Conservation (phyloP, 768 basidiomycete genomes). For the Tricholoma terreum region DNA sequence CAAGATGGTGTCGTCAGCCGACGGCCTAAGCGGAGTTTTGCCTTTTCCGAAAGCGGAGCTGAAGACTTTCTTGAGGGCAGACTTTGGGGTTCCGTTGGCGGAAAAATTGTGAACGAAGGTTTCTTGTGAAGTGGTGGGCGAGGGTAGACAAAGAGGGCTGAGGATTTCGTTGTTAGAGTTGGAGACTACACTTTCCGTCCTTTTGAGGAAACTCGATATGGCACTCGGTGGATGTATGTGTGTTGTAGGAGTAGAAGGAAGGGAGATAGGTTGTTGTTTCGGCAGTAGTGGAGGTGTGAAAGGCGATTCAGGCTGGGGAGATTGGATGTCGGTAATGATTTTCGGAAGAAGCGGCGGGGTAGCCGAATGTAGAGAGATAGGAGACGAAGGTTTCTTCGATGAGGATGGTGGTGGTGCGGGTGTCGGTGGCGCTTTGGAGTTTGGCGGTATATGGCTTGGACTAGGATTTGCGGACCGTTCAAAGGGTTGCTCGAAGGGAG, state of each 20-base stretch:
- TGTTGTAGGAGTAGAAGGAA: conserved; percentile 44
- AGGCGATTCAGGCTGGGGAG: conserved; percentile 18
- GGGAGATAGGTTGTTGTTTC: conserved; percentile 41
- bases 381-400: conserved; percentile 4
- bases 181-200: conserved; percentile 19
- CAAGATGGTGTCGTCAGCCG: conserved; percentile 21
- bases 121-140: conserved; percentile 26
- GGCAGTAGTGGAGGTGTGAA: conserved; percentile 36
- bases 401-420: conserved; percentile 14
- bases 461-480: conserved; percentile 13
- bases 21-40: conserved; percentile 23
- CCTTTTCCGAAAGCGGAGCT: conserved; percentile 21
- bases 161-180: conserved; percentile 33
- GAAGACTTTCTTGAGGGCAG: neutral
- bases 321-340: conserved; percentile 20
- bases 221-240: conserved; percentile 27
- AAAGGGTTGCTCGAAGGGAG: conserved; percentile 1
- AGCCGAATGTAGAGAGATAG: conserved; percentile 16
- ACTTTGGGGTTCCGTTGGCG: conserved; percentile 5
- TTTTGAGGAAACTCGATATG: conserved; percentile 29
- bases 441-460: conserved; percentile 10
- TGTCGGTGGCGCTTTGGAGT: conserved; percentile 8
- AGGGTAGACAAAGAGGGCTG: conserved; percentile 41
- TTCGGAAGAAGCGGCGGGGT: conserved; percentile 20
- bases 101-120: conserved; percentile 4